phyloP scores from a whole-genome alignment of 805 yeast species.

The Lipomyces kockii region DNA sequence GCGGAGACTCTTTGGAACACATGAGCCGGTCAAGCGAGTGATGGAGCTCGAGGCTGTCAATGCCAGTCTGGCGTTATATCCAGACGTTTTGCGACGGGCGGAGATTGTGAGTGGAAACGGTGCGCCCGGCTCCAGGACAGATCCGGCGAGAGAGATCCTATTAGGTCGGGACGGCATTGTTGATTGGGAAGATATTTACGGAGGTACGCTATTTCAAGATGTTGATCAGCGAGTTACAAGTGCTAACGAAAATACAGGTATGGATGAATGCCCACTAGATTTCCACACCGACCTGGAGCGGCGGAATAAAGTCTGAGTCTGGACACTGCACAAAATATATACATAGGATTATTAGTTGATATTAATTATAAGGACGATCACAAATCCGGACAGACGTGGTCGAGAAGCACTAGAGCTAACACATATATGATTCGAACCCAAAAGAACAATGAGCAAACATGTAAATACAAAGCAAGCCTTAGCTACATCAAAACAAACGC shows the following conservation, averaged over 20 bases:
- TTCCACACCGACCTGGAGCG: slow-evolving; percentile 31
- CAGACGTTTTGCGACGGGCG: slow-evolving; percentile 34
- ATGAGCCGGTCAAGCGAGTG: slow-evolving; percentile 87
- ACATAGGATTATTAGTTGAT: not conserved
- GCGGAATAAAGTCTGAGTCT: slow-evolving; percentile 11
- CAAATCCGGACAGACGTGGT: not conserved
- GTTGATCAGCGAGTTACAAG: not conserved
- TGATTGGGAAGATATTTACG: slow-evolving; percentile 90
- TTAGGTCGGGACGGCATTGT: slow-evolving; percentile 73
- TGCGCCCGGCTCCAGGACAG: slow-evolving; percentile 56
- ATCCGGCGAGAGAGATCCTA: slow-evolving; percentile 76
- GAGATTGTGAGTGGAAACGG: slow-evolving; percentile 44
- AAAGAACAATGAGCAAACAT: not conserved
- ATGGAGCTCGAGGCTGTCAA: slow-evolving; percentile 74
- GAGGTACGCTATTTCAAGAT: slow-evolving; percentile 22
- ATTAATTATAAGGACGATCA: not conserved
- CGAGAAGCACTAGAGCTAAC: not conserved
- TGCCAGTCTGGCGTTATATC: slow-evolving; percentile 28
- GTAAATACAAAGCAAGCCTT: slow-evolving; percentile 1
- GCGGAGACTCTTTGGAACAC: slow-evolving; percentile 86
- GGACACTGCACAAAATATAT: not conserved
- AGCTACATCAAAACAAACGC: not conserved
- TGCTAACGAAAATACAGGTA: slow-evolving; percentile 14
- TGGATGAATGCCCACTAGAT: slow-evolving; percentile 26
- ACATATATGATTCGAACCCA: not conserved